These are phyloP conservation scores for Leptographium lundbergii DNA, from an alignment of 2,329 filamentous ascomycete genomes.

Conservation along the genomic window DNA sequence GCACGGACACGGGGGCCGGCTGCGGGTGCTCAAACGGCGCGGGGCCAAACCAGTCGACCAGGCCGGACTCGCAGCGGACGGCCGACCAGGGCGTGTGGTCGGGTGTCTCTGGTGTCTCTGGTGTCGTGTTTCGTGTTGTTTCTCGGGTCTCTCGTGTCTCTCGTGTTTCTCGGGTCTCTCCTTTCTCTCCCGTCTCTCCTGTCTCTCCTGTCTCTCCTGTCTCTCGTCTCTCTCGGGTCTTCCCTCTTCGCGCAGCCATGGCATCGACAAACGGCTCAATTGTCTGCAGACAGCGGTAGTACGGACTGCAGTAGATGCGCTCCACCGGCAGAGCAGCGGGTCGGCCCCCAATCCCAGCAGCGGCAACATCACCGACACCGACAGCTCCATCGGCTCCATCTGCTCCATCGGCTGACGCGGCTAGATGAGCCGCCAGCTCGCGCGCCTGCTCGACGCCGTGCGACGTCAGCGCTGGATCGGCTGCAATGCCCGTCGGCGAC, in stretches of 20 bases:
- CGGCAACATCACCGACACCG: not conserved
- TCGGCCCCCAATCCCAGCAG: not conserved
- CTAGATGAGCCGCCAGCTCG: constrained; percentile 58
- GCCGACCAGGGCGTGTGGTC: constrained; percentile 14
- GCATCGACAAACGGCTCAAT: constrained; percentile 51
- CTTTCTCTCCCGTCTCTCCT: not conserved
- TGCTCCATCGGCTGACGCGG: constrained; percentile 9
- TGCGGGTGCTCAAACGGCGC: constrained; percentile 76
- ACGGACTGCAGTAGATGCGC: constrained; percentile 70
- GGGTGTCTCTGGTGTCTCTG: not conserved
- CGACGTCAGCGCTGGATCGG: constrained; percentile 75
- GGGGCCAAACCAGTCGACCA: constrained; percentile 83
- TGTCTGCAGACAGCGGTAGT: constrained; percentile 80
- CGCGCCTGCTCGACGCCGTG: constrained; percentile 76
- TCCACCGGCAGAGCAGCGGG: constrained; percentile 55
- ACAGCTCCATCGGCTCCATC: not conserved
- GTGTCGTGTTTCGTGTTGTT: not conserved
- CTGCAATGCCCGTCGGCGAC: constrained; percentile 77
- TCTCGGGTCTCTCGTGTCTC: too few species aligned
- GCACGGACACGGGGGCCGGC: constrained; percentile 50
- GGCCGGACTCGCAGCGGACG: constrained; percentile 43
- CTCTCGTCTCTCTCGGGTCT: too few species aligned
- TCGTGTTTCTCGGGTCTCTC: too few species aligned
- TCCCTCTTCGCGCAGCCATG: not conserved
- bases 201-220: too few species aligned